A percentile compares a stretch with the other conserved stretches of the same genome.
Evolutionary conservation across 2,329 filamentous ascomycete genomes (phyloP).

Genomic region (Beauveria varroae): DNA sequence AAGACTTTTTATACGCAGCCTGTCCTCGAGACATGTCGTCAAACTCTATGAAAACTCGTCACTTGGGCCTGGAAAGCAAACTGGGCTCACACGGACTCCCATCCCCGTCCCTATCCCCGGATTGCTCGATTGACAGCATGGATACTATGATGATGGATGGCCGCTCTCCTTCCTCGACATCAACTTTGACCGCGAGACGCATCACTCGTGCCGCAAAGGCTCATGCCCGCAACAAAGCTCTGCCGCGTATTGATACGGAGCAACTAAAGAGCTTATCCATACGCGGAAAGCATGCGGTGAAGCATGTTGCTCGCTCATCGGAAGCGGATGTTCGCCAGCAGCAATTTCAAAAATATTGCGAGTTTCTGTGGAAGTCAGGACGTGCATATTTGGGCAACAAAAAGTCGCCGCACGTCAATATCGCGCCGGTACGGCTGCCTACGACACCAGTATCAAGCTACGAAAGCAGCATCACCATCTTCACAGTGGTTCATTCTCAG

Average conservation of each 20-base stretch:
- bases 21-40: neutral
- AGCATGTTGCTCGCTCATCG: neutral
- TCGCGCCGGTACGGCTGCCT: slow-evolving; percentile 20
- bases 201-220: neutral
- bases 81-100: neutral
- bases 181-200: neutral
- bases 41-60: neutral
- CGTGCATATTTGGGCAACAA: slow-evolving; percentile 13
- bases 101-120: neutral
- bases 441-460: neutral
- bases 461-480: slow-evolving; percentile 19
- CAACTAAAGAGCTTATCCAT: neutral
- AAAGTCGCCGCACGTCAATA: slow-evolving; percentile 18
- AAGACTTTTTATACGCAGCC: neutral
- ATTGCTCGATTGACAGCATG: neutral
- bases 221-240: neutral
- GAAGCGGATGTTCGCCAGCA: slow-evolving; percentile 13
- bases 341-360: slow-evolving; percentile 19
- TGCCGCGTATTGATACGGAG: neutral
- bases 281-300: neutral
- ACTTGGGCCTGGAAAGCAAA: neutral
- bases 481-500: slow-evolving; percentile 23
- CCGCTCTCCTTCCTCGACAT: neutral
- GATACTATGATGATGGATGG: neutral
- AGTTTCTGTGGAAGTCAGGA: slow-evolving; percentile 17